Evolutionary conservation across 305 asterid genomes (phyloP).

Genomic region (Fraxinus velutina): DNA sequence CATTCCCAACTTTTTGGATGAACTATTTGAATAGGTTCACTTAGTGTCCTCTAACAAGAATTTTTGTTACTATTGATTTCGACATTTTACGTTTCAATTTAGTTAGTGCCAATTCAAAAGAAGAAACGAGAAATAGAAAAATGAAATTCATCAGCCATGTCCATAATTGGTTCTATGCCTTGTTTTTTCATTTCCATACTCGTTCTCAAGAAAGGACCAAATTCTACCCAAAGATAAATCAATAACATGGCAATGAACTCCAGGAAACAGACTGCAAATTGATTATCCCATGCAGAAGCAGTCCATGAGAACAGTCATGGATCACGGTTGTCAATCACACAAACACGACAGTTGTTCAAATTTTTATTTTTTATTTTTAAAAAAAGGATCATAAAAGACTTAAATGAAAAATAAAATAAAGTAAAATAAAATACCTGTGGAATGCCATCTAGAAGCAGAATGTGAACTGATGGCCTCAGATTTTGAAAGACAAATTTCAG

Average conservation of each 20-base stretch:
- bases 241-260: background rate
- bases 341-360: background rate
- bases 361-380: too few relatives aligned
- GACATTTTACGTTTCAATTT: background rate
- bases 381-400: background rate
- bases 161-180: background rate
- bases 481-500: conserved; percentile 79
- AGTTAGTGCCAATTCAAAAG: background rate
- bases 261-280: background rate
- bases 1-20: background rate
- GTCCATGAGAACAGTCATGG: background rate
- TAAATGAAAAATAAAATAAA: background rate
- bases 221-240: background rate
- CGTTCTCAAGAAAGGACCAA: background rate
- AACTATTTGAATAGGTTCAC: background rate
- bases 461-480: conserved; percentile 78
- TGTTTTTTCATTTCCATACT: background rate
- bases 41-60: background rate
- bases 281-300: background rate
- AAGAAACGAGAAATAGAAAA: background rate
- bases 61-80: background rate
- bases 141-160: background rate
- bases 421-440: conserved; percentile 46
- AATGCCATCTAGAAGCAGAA: conserved; percentile 84
- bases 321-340: background rate